Evolutionary conservation across 805 yeast species (phyloP).

Genomic region (Pichia kluyveri): DNA sequence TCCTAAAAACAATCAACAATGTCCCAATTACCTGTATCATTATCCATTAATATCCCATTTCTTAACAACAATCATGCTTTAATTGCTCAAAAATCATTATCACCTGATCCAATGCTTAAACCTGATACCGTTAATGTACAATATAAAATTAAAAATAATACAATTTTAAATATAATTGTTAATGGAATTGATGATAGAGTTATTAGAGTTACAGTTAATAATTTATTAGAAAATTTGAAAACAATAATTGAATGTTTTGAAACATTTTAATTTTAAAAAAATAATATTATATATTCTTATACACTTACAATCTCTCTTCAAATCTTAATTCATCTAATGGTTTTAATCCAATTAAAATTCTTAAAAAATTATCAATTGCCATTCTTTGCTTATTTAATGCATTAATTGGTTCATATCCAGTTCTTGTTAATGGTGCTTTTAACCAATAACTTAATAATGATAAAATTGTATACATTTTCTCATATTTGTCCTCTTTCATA

Average conservation of each 20-base stretch:
- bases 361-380: constrained; percentile 84
- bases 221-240: constrained; percentile 65
- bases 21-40: not conserved
- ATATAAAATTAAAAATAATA: constrained; percentile 28
- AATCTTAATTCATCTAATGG: constrained; percentile 86
- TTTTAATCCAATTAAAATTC: constrained; percentile 85
- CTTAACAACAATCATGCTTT: constrained; percentile 46
- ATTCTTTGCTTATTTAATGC: constrained; percentile 92
- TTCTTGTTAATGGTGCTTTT: constrained; percentile 90
- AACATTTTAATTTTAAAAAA: constrained; percentile 39
- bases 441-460: constrained; percentile 90
- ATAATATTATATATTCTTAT: no score
- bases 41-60: constrained; percentile 56
- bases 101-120: constrained; percentile 77
- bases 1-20: no score
- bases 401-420: constrained; percentile 83
- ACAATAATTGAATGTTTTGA: constrained; percentile 76
- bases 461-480: constrained; percentile 73
- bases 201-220: constrained; percentile 77
- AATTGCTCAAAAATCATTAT: constrained; percentile 51
- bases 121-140: constrained; percentile 51
- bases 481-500: constrained; percentile 49
- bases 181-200: constrained; percentile 62
- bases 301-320: constrained; percentile 83
- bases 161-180: constrained; percentile 37